These are phyloP conservation scores for Pinus albicaulis DNA, from an alignment of 75 land plant species.

Conservation along the genomic window DNA sequence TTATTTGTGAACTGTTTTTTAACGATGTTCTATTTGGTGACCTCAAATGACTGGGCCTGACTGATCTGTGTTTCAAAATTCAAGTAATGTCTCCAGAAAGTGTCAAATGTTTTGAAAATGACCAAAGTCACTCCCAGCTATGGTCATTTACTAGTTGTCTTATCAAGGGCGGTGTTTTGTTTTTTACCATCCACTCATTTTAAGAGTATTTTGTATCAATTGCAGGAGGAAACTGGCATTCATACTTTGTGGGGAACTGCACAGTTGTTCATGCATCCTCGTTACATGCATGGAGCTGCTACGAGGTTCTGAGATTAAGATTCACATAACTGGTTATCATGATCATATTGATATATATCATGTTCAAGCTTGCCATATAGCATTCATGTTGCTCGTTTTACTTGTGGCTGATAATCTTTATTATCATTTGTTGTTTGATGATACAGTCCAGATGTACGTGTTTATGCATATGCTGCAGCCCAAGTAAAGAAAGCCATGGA, in stretches of 20 bases:
- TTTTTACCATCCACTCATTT: neutral
- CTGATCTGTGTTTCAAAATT: too few species aligned
- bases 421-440: neutral
- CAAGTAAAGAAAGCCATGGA: conserved; percentile 99
- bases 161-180: neutral
- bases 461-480: conserved; percentile 95
- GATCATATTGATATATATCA: neutral
- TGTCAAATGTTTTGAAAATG: too few species aligned
- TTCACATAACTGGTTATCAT: neutral
- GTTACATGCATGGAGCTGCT: conserved; percentile 98
- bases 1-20: neutral
- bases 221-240: conserved; percentile 64
- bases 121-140: too few species aligned
- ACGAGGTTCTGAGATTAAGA: conserved; percentile 59
- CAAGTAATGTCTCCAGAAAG: too few species aligned
- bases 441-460: conserved; percentile 78
- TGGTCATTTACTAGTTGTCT: too few species aligned
- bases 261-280: conserved; percentile 90
- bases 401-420: neutral
- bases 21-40: neutral
- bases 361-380: neutral
- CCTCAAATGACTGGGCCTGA: neutral
- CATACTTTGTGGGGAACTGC: conserved; percentile 96
- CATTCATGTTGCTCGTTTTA: conserved; percentile 2
- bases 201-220: neutral